These are phyloP conservation scores for Ligustrum vulgare DNA, from an alignment of 257 asterid species.

Conservation along the genomic window DNA sequence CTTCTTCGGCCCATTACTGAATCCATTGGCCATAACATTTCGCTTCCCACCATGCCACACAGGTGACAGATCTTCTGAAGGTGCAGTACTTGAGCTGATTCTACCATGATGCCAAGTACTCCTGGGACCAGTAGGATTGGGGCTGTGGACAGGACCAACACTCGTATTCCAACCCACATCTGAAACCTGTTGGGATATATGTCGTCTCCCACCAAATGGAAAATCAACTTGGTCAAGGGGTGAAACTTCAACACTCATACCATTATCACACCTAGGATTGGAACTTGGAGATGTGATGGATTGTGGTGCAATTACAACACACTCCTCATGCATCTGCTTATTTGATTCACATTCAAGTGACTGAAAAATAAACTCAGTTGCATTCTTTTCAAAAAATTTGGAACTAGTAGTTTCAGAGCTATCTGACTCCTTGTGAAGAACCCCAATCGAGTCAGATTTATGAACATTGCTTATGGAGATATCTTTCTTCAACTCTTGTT, in stretches of 20 bases:
- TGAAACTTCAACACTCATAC: constrained; percentile 53
- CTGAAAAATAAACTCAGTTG: constrained; percentile 24
- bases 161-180: constrained; percentile 41
- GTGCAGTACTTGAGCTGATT: constrained; percentile 53
- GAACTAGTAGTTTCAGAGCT: constrained; percentile 20
- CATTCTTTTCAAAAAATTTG: constrained; percentile 23
- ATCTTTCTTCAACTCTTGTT: constrained; percentile 30
- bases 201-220: constrained; percentile 34
- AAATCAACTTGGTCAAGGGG: constrained; percentile 42
- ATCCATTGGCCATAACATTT: constrained; percentile 48
- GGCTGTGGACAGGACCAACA: constrained; percentile 40
- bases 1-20: constrained; percentile 80
- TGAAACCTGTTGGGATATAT: constrained; percentile 40
- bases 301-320: constrained; percentile 30
- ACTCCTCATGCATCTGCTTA: constrained; percentile 29
- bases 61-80: constrained; percentile 53
- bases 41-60: constrained; percentile 59
- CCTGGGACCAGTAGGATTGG: constrained; percentile 42
- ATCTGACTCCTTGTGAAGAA: constrained; percentile 25
- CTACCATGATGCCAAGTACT: constrained; percentile 44
- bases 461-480: constrained; percentile 31
- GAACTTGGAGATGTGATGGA: constrained; percentile 33
- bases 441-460: constrained; percentile 23
- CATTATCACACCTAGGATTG: constrained; percentile 31
- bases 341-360: constrained; percentile 24